Evolutionary conservation across 2,329 filamentous ascomycete genomes (phyloP), one percentile per base, ranked within the genome.

Genomic region (Curvularia sp.): DNA sequence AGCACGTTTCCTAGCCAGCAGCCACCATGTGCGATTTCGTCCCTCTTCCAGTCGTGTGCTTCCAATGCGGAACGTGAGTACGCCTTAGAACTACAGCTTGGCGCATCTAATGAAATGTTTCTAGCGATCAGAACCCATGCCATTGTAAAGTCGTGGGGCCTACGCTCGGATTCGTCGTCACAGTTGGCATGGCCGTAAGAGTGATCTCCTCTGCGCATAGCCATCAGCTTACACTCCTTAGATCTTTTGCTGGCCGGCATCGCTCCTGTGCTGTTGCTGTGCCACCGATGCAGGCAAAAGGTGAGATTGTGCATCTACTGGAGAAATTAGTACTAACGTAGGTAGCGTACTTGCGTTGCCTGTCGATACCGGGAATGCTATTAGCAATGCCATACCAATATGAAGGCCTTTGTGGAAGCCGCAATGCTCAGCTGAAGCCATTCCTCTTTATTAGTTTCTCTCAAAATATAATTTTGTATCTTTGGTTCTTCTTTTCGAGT

Each of bases 101-200:
- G 5, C 36, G 39, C 34, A 45, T 55, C 23, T 52, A 21, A 60
- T 73, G 39, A 71, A 23, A 21, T 12, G 8, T 39, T 21, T 74
- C 3, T 45, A 85, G 82, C 8, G 78, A 85, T 59, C 82, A 86
- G 65, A 86, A 86, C 54, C 84, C 83, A 3, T 86, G 83, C 55
- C 82, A 81, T 60, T 85, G 83, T 67, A 86, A 86, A 68, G 78
- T 86, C 8, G 78, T 86, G 27, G 83, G 84, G 1, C 83, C 83
- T 36, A 86, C 83, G 1, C 67, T 86, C 42, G 83, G 82, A 67
- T 84, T 84, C 60, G 73, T 71, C 9, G 72, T 80, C 49, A 81
- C 81, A 1, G 74, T 86, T 39, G 73, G 80, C 49, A 77, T 82
- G 59, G 83, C 82, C 48, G 82, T 85, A 77, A 56, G 80, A 4